Evolutionary conservation across 2,329 filamentous ascomycete genomes (phyloP).

Genomic region (Cordyceps sp.): DNA sequence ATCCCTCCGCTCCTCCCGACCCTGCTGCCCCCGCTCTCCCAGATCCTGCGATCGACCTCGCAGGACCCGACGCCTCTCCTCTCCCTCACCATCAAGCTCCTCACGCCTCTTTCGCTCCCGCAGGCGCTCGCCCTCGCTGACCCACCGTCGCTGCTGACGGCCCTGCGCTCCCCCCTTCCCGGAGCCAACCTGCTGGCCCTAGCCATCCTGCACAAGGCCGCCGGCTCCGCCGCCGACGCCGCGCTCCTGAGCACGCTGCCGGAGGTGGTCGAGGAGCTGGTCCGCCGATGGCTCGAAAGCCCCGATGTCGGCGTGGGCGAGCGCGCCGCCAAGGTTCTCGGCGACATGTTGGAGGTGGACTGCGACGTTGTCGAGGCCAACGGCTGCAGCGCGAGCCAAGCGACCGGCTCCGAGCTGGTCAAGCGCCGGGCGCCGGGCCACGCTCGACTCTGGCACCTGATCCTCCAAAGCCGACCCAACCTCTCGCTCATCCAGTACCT

Average conservation of each 20-base stretch:
- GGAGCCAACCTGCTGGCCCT: conserved; percentile 42
- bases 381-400: neutral
- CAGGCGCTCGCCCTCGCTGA: conserved; percentile 34
- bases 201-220: conserved; percentile 37
- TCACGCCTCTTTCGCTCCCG: conserved; percentile 34
- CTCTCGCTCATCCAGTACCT: conserved; percentile 25
- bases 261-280: conserved; percentile 27
- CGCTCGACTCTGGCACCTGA: conserved; percentile 33
- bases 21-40: conserved; percentile 35
- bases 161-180: conserved; percentile 34
- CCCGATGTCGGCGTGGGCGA: conserved; percentile 39
- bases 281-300: conserved; percentile 35
- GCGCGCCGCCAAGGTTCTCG: conserved; percentile 30
- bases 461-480: conserved; percentile 28
- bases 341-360: conserved; percentile 38
- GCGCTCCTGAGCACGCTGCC: conserved; percentile 33
- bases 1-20: conserved; percentile 32
- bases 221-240: conserved; percentile 27
- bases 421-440: conserved; percentile 21
- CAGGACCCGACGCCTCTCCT: conserved; percentile 34
- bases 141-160: conserved; percentile 30
- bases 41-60: conserved; percentile 32
- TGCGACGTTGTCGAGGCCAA: conserved; percentile 18
- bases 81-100: conserved; percentile 36
- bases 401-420: too few relatives aligned